Evolutionary conservation across 805 yeast genomes (phyloP).

Genomic region (Tetrapisispora fleetii): DNA sequence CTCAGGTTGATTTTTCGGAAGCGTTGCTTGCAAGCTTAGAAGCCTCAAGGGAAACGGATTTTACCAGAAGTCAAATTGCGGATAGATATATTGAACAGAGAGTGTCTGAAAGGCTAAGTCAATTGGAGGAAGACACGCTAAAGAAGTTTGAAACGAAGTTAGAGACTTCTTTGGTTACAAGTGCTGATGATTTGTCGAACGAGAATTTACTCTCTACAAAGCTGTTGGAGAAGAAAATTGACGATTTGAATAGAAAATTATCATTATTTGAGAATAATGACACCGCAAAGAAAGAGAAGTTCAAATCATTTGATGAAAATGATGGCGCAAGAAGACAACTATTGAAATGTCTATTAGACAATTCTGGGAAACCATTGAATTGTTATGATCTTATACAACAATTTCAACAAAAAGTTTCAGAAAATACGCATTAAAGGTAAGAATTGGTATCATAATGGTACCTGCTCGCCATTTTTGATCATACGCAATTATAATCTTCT

Average conservation of each 20-base stretch:
- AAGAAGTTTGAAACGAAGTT: slow-evolving; percentile 43
- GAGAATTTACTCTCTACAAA: slow-evolving; percentile 22
- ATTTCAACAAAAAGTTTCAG: slow-evolving; percentile 38
- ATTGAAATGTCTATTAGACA: slow-evolving; percentile 46
- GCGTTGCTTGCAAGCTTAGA: slow-evolving; percentile 56
- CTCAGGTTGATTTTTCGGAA: slow-evolving; percentile 61
- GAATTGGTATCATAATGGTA: background rate
- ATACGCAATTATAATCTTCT: background rate
- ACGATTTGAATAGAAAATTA: slow-evolving; percentile 30
- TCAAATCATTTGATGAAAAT: slow-evolving; percentile 17
- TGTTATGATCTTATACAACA: slow-evolving; percentile 75
- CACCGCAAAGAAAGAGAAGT: slow-evolving; percentile 13
- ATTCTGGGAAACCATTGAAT: slow-evolving; percentile 56
- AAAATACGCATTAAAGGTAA: background rate
- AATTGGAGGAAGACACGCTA: slow-evolving; percentile 44
- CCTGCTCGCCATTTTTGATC: background rate
- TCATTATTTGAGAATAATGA: slow-evolving; percentile 29
- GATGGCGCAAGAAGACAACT: slow-evolving; percentile 39
- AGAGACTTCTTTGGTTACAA: slow-evolving; percentile 31
- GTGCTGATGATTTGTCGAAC: slow-evolving; percentile 19
- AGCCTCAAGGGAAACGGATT: slow-evolving; percentile 54
- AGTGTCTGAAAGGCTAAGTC: slow-evolving; percentile 46
- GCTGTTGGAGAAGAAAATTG: slow-evolving; percentile 35
- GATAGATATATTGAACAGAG: slow-evolving; percentile 58
- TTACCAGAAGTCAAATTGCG: slow-evolving; percentile 58